Evolutionary conservation across 2,329 filamentous ascomycete species (phyloP).

Genomic region (Colletotrichum sp.): DNA sequence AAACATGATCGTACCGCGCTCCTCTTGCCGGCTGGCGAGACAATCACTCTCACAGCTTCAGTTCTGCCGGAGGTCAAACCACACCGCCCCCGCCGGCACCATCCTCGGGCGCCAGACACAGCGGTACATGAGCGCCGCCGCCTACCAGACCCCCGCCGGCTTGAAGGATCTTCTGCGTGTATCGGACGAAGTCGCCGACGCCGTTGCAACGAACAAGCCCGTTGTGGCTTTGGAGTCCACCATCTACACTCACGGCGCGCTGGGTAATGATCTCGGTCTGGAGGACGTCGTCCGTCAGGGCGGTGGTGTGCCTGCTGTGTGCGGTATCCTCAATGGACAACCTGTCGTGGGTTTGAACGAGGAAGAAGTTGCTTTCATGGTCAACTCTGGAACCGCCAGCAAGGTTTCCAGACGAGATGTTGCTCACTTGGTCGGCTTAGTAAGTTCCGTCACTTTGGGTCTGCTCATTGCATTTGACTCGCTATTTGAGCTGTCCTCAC

Average conservation of each 20-base stretch:
- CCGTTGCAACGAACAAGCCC: constrained; percentile 75
- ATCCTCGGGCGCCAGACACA: background rate
- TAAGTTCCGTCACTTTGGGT: constrained; percentile 42
- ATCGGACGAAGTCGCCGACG: constrained; percentile 83
- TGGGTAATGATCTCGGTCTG: constrained; percentile 75
- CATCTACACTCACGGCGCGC: constrained; percentile 93
- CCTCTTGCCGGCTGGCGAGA: constrained; percentile 12
- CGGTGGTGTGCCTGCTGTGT: constrained; percentile 87
- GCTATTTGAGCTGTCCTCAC: background rate
- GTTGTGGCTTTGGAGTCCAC: constrained; percentile 94
- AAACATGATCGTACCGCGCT: constrained; percentile 13
- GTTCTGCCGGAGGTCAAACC: background rate
- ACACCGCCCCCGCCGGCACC: background rate
- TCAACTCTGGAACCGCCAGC: constrained; percentile 67
- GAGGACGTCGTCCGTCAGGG: constrained; percentile 81
- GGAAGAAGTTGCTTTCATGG: constrained; percentile 76
- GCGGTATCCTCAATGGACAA: constrained; percentile 84
- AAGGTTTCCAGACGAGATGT: constrained; percentile 92
- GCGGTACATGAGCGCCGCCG: constrained; percentile 15
- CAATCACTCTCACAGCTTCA: constrained; percentile 6
- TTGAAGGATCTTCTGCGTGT: constrained; percentile 64
- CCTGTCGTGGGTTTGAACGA: constrained; percentile 79
- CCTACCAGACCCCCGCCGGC: constrained; percentile 25
- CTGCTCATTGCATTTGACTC: background rate
- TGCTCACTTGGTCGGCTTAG: constrained; percentile 79